Evolutionary conservation across 73 alveolate species (phyloP).

Genomic region (Symbiodinium natans): DNA sequence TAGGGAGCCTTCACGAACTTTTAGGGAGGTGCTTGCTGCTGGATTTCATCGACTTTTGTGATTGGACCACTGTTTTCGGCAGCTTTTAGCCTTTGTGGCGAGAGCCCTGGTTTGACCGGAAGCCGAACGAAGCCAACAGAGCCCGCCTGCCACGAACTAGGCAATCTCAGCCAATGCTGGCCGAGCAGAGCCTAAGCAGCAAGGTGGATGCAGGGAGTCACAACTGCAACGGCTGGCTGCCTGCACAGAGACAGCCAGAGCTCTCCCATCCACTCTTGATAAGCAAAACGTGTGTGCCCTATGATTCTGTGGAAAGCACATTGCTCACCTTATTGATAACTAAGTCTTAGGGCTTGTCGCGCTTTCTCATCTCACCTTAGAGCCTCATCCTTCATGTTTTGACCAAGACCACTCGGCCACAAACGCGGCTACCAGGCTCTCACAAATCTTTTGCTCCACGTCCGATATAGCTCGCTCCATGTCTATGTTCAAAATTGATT

Average conservation of each 20-base stretch:
- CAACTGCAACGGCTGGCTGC: neutral
- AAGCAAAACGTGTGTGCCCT: neutral
- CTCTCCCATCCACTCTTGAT: neutral
- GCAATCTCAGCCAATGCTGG: neutral
- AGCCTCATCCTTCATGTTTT: neutral
- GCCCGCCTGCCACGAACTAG: conserved; percentile 8
- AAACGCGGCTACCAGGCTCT: neutral
- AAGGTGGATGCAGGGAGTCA: neutral
- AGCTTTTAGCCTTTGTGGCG: too few relatives aligned
- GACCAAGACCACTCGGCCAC: neutral
- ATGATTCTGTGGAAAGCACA: neutral
- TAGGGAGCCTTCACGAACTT: too few relatives aligned
- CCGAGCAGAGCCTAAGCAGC: conserved; percentile 1
- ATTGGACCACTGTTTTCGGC: too few relatives aligned
- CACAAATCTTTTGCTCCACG: conserved; percentile 4
- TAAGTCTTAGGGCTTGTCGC: neutral
- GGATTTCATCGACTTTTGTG: too few relatives aligned
- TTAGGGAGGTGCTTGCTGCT: too few relatives aligned
- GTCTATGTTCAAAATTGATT: neutral
- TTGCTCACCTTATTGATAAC: neutral
- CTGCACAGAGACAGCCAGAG: neutral
- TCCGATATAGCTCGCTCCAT: neutral
- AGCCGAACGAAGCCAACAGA: neutral
- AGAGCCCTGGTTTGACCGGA: too few relatives aligned
- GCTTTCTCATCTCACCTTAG: neutral